Evolutionary conservation across 2,329 filamentous ascomycete species (phyloP).

Genomic region (Ophiosphaerella herpotricha): DNA sequence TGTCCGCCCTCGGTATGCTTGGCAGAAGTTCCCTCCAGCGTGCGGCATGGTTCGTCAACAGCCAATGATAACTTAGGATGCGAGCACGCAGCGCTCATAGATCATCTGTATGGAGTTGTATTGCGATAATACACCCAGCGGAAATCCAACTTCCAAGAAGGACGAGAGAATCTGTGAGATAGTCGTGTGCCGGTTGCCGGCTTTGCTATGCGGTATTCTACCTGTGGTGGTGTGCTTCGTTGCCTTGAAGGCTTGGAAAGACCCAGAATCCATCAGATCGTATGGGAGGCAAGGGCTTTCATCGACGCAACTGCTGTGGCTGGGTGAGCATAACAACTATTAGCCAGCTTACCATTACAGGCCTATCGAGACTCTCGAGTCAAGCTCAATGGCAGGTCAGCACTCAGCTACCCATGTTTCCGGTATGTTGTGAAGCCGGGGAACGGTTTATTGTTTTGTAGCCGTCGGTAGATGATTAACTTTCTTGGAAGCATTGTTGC

Average conservation of each 20-base stretch:
- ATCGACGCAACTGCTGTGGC: too few relatives aligned
- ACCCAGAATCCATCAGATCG: background rate
- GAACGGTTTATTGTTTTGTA: too few relatives aligned
- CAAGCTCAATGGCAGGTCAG: too few relatives aligned
- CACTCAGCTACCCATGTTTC: too few relatives aligned
- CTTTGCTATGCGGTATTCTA: slow-evolving; percentile 10
- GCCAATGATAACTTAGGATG: slow-evolving; percentile 13
- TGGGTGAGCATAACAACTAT: too few relatives aligned
- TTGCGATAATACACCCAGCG: background rate
- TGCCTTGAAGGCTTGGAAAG: background rate
- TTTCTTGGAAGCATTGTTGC: too few relatives aligned
- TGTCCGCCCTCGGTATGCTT: slow-evolving; percentile 20
- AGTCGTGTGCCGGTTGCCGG: slow-evolving; percentile 20
- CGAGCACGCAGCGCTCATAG: slow-evolving; percentile 15
- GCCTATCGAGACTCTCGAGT: too few relatives aligned
- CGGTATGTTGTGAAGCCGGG: too few relatives aligned
- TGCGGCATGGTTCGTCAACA: slow-evolving; percentile 3
- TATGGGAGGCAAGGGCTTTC: too few relatives aligned
- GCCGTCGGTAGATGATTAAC: too few relatives aligned
- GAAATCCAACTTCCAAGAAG: slow-evolving; percentile 7
- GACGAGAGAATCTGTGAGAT: slow-evolving; percentile 3
- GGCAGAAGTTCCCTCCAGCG: slow-evolving; percentile 2
- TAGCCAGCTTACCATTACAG: too few relatives aligned
- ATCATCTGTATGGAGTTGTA: slow-evolving; percentile 9
- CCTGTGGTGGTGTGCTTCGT: background rate